Percentiles rank a stretch among this genome's conserved stretches.
Conservation (phyloP, 371 early-diverging fungal species). For the Mortierella sp. region DNA sequence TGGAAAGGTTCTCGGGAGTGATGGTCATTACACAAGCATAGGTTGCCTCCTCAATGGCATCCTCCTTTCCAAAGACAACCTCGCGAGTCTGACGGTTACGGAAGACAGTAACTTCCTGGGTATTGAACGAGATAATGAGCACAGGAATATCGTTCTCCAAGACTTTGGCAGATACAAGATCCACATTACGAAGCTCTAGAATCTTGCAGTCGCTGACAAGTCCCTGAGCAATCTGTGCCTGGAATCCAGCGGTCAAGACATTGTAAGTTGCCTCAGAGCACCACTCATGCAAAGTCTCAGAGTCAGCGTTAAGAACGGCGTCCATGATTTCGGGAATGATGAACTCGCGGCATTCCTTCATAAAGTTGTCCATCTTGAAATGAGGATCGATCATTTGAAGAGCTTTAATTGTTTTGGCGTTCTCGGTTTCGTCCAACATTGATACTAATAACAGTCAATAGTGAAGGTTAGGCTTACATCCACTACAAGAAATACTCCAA, state of each 20-base stretch:
- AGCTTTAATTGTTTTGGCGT: conserved; percentile 89
- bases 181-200: conserved; percentile 93
- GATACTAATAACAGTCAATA: conserved; percentile 59
- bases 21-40: conserved; percentile 93
- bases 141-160: conserved; percentile 94
- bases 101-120: conserved; percentile 96
- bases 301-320: conserved; percentile 90
- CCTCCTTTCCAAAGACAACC: conserved; percentile 90
- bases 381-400: conserved; percentile 88
- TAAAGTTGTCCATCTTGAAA: conserved; percentile 88
- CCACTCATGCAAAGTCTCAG: conserved; percentile 88
- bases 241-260: conserved; percentile 87
- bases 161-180: conserved; percentile 87
- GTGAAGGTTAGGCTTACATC: conserved; percentile 17
- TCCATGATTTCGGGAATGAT: conserved; percentile 98
- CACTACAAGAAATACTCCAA: too few species aligned
- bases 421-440: conserved; percentile 94
- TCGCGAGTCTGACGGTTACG: conserved; percentile 87
- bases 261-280: conserved; percentile 96
- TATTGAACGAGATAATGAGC: conserved; percentile 89
- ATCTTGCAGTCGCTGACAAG: conserved; percentile 93
- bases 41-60: conserved; percentile 87
- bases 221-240: conserved; percentile 89
- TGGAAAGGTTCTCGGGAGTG: conserved; percentile 86
- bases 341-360: conserved; percentile 91